A percentile compares a stretch with the other conserved stretches of the same genome.
These are phyloP conservation scores for Psilocybe subaeruginosa DNA, from an alignment of 768 basidiomycete genomes.

Conservation along the genomic window DNA sequence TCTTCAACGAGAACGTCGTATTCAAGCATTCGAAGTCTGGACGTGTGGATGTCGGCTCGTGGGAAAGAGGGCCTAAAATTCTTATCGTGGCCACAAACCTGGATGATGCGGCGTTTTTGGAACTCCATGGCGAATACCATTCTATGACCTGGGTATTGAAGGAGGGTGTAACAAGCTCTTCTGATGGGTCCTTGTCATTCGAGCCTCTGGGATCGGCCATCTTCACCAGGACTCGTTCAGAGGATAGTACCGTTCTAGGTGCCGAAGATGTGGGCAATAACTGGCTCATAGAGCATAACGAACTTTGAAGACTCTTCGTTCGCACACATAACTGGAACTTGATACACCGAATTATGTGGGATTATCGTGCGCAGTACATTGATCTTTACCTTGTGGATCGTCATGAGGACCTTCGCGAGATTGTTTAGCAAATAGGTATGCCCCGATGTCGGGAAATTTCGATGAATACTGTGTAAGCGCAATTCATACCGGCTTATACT, in stretches of 20 bases:
- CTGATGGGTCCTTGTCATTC: neutral
- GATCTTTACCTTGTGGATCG: too few species aligned
- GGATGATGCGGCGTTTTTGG: neutral
- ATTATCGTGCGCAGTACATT: too few species aligned
- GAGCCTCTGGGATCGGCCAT: slow-evolving; percentile 11
- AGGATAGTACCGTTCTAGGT: neutral
- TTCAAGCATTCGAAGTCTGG: neutral
- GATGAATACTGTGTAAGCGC: too few species aligned
- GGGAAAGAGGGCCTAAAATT: neutral
- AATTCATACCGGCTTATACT: neutral
- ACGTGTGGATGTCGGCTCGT: slow-evolving; percentile 5
- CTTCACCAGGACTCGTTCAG: neutral
- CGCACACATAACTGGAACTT: neutral
- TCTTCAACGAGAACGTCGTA: slow-evolving; percentile 4
- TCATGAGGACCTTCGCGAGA: too few species aligned
- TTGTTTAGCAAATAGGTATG: too few species aligned
- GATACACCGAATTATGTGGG: too few species aligned
- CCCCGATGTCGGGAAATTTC: too few species aligned
- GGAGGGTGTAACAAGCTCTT: slow-evolving; percentile 1
- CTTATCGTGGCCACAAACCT: slow-evolving; percentile 9
- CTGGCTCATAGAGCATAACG: neutral
- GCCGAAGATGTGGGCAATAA: neutral
- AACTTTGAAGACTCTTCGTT: slow-evolving; percentile 1
- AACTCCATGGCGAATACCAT: neutral
- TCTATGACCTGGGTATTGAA: neutral